These are phyloP conservation scores for Sphaerostilbella broomeana DNA, from an alignment of 2,329 filamentous ascomycete genomes.

Conservation along the genomic window DNA sequence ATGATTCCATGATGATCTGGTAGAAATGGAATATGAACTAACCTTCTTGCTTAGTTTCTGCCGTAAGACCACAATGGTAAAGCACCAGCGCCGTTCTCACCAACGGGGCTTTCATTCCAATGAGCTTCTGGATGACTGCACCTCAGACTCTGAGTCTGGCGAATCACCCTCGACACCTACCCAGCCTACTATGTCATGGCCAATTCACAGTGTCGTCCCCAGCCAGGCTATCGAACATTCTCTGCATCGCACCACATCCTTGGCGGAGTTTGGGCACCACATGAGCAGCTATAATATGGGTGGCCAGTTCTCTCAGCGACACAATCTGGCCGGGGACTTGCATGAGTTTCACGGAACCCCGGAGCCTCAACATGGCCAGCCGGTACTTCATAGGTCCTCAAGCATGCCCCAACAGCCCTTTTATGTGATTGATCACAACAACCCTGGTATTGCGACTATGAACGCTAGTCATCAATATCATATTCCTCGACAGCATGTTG, in stretches of 20 bases:
- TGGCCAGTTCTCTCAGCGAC: conserved; percentile 38
- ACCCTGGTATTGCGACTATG: conserved; percentile 56
- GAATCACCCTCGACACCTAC: conserved; percentile 54
- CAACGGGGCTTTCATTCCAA: conserved; percentile 51
- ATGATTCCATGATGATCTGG: conserved; percentile 15
- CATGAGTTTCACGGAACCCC: conserved; percentile 42
- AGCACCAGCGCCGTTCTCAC: conserved; percentile 57
- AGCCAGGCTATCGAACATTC: conserved; percentile 34
- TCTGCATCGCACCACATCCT: conserved; percentile 48
- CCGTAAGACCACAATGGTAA: conserved; percentile 65
- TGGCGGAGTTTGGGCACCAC: conserved; percentile 48
- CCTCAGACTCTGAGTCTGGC: conserved; percentile 51
- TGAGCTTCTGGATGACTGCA: conserved; percentile 47
- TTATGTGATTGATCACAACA: conserved; percentile 56
- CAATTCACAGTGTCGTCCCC: conserved; percentile 35
- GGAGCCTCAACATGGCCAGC: conserved; percentile 37
- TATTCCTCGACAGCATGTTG: conserved; percentile 43
- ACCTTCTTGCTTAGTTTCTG: conserved; percentile 49
- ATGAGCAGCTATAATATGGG: conserved; percentile 38
- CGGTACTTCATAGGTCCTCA: conserved; percentile 43
- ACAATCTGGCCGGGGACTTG: conserved; percentile 38
- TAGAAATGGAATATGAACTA: background rate
- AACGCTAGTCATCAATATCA: conserved; percentile 48
- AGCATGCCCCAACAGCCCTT: conserved; percentile 43
- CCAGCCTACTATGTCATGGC: conserved; percentile 47